Evolutionary conservation across 345 rosid genomes (phyloP).

Genomic region (Passiflora organensis): DNA sequence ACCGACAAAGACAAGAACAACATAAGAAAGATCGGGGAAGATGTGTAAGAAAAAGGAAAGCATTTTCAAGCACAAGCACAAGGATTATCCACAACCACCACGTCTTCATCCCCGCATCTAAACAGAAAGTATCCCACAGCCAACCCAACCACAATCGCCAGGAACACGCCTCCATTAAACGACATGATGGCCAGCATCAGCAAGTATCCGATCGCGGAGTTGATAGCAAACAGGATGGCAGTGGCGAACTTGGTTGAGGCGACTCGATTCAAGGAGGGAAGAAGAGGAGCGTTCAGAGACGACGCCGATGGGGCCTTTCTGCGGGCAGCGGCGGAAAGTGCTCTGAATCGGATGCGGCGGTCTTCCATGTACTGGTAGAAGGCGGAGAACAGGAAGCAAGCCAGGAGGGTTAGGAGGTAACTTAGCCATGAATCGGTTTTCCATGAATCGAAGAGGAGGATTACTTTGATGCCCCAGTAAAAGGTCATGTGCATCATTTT

Average conservation of each 20-base stretch:
- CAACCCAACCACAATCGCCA: conserved; percentile 21
- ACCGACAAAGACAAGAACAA: no score
- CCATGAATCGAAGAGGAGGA: conserved; percentile 27
- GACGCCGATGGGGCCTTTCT: neutral
- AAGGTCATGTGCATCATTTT: conserved; percentile 36
- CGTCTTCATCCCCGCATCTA: conserved; percentile 16
- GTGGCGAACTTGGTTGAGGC: conserved; percentile 8
- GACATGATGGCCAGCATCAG: conserved; percentile 32
- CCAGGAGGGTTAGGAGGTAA: conserved; percentile 20
- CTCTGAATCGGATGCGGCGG: conserved; percentile 24
- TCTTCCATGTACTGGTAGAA: conserved; percentile 31
- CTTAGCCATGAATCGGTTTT: conserved; percentile 19
- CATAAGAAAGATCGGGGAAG: no score
- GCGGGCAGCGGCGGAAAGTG: conserved; percentile 1
- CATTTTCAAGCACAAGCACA: conserved; percentile 29
- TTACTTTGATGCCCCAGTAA: conserved; percentile 24
- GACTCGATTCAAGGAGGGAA: conserved; percentile 1
- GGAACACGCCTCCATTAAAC: conserved; percentile 27
- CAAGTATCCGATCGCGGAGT: conserved; percentile 27
- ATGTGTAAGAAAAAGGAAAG: no score
- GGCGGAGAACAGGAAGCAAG: conserved; percentile 23
- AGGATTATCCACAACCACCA: conserved; percentile 11
- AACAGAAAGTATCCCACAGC: conserved; percentile 20
- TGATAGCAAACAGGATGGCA: conserved; percentile 18
- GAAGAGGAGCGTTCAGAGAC: conserved; percentile 2